Evolutionary conservation across 2,329 filamentous ascomycete species (phyloP).

Genomic region (Cercospora berteroae): DNA sequence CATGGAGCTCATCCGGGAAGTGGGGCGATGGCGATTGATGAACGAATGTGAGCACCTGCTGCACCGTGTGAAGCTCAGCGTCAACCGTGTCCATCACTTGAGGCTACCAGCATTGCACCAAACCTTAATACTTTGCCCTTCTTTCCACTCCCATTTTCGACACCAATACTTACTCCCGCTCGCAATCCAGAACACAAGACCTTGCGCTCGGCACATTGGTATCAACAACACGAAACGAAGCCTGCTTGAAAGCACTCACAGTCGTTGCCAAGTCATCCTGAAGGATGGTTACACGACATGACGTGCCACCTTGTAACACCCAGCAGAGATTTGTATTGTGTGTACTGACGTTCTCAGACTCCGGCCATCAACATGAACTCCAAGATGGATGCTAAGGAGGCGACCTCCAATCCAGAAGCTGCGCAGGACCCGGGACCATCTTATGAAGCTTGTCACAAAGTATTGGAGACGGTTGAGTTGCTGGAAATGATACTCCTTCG

Average conservation of each 20-base stretch:
- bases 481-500: background rate
- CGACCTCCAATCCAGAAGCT: background rate
- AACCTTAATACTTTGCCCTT: background rate
- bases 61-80: background rate
- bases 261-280: too few species aligned
- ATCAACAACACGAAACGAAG: background rate
- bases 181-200: background rate
- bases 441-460: background rate
- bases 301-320: background rate
- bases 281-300: too few species aligned
- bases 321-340: rapidly evolving
- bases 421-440: background rate
- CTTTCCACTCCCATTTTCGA: background rate
- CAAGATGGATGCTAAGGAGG: background rate
- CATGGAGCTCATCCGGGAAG: background rate
- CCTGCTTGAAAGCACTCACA: too few species aligned
- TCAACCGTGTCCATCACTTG: background rate
- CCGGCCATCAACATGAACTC: background rate
- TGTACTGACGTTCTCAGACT: background rate
- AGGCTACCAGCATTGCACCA: background rate
- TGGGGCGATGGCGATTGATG: too few species aligned
- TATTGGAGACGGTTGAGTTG: background rate
- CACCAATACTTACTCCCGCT: background rate
- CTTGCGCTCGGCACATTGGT: background rate
- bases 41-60: background rate